Evolutionary conservation across 2,329 filamentous ascomycete species (phyloP), one percentile per base, ranked within the genome.

Genomic region (Claviceps digitariae): DNA sequence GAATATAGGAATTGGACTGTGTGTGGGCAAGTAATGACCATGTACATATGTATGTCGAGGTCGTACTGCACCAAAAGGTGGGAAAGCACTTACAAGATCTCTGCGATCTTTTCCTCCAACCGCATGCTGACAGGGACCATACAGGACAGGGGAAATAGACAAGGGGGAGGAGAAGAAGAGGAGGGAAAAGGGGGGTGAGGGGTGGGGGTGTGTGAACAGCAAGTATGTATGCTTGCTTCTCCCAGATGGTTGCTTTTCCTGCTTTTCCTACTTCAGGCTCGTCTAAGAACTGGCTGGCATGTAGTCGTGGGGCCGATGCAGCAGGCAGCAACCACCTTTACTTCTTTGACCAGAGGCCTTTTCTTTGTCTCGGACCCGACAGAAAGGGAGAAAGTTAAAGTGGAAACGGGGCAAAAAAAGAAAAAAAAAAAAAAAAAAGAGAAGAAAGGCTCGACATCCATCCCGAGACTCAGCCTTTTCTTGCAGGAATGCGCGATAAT

Each of bases 71-170:
- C 9, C 20, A 48, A 50, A 40, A 43, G 54, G 41, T 13, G 43
- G 43, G 13, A 46, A 31, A 44, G 27, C 17, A 46, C 48, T 55
- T 53, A 48, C 54, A 55, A 53, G 43, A 53, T 57, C 54, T 55
- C 45, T 56, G 55, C 52, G 48, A 56, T 54, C 56, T 55, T 56
- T 49, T 56, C 52, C 29, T 23, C 23, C 29, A 51, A 38, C 36
- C 53, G 57, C 52, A 54, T 46, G 36, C 48, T 41, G n/a, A n/a
- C 29, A 38, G 31, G 44, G 36, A 31, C 46, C 47, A 47, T 7
- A 47, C 31, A 50, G 48, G 50, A 51, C 36, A 44, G 29, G 38
- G 44, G 31, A 25, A 45, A 48, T 41, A 13, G 50, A 48, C 54
- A 51, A 25, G 43, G 49, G 23, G 50, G 27, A 29, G 31, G 8